A percentile compares a stretch with the other conserved stretches of the same genome.
phyloP scores from a whole-genome alignment of 164 flowering plant species.

The Tinospora cordifolia region DNA sequence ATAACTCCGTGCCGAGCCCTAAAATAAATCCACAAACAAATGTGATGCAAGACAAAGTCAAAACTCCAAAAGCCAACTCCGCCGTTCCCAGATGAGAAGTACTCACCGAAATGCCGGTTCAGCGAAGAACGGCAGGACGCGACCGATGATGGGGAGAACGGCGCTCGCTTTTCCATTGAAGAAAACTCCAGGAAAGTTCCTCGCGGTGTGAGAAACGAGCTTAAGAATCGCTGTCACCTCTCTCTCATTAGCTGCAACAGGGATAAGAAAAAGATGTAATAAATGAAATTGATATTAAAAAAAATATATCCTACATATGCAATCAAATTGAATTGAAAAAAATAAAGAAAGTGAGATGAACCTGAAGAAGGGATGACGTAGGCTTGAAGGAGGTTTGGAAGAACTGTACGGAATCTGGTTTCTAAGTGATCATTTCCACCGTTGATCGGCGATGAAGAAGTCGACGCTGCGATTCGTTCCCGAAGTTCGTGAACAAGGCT shows the following conservation, averaged over 20 bases:
- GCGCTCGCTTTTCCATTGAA: slow-evolving; percentile 67
- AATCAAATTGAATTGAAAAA: neutral
- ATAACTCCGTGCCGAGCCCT: slow-evolving; percentile 69
- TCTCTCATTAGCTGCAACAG: slow-evolving; percentile 66
- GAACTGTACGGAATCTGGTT: slow-evolving; percentile 66
- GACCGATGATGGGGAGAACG: slow-evolving; percentile 67
- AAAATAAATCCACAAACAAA: slow-evolving; percentile 11
- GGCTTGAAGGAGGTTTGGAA: slow-evolving; percentile 75
- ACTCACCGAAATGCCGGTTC: slow-evolving; percentile 70
- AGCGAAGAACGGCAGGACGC: slow-evolving; percentile 74
- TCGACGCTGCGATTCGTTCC: slow-evolving; percentile 77
- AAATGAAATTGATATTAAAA: neutral
- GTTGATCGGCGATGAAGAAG: slow-evolving; percentile 30
- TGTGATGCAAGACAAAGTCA: neutral
- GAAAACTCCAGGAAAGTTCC: slow-evolving; percentile 80
- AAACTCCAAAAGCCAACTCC: neutral
- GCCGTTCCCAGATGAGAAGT: neutral
- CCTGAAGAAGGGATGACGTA: slow-evolving; percentile 82
- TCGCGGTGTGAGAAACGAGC: slow-evolving; percentile 67
- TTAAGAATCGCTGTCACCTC: slow-evolving; percentile 81
- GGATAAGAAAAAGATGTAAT: neutral
- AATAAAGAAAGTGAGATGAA: slow-evolving; percentile 2
- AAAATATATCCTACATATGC: no score
- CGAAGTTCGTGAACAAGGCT: slow-evolving; percentile 92
- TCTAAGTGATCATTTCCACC: slow-evolving; percentile 53